Conservation (phyloP, 2,329 filamentous ascomycete species). For the Colletotrichum sp. region DNA sequence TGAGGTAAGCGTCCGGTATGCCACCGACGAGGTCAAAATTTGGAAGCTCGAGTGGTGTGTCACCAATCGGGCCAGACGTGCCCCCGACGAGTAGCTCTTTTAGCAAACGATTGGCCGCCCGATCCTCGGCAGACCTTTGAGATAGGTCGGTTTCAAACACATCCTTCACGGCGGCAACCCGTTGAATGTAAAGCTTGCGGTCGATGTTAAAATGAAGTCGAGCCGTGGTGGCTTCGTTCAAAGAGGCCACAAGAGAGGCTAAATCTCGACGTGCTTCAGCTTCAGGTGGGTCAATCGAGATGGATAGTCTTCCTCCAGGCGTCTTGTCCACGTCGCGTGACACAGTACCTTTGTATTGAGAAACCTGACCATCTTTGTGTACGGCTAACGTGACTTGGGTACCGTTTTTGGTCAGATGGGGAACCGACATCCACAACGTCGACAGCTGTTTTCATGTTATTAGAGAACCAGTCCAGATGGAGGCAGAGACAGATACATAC, state of each 20-base stretch:
- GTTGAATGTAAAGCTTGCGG: background rate
- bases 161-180: background rate
- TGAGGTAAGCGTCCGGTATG: background rate
- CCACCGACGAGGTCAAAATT: background rate
- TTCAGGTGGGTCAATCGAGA: too few species aligned
- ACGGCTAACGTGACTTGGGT: too few species aligned
- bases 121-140: background rate
- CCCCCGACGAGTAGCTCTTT: background rate
- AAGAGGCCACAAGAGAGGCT: background rate
- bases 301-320: too few species aligned
- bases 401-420: too few species aligned
- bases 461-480: background rate
- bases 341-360: too few species aligned
- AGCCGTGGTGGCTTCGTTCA: background rate
- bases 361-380: too few species aligned
- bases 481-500: background rate
- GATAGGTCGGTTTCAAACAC: background rate
- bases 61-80: background rate
- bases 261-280: too few species aligned
- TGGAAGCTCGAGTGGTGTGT: background rate
- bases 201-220: background rate
- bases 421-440: too few species aligned
- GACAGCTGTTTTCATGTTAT: background rate
- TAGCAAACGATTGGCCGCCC: background rate
- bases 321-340: too few species aligned